Percentiles rank a stretch among this genome's conserved stretches.
Conservation (phyloP, 192 early-diverging fungal genomes). For the Phycomyces nitens region DNA sequence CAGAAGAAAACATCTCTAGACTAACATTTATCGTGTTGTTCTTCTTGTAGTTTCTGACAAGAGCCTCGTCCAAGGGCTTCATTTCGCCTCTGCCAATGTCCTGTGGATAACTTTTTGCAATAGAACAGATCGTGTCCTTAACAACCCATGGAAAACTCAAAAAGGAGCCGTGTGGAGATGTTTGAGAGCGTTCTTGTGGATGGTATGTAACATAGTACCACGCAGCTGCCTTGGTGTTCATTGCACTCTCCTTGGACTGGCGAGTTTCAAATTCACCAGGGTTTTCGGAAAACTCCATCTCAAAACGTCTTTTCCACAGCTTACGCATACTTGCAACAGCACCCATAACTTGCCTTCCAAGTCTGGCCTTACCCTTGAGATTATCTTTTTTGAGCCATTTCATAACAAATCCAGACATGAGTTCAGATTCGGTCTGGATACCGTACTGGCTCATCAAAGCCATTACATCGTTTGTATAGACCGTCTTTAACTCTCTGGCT, state of each 20-base stretch:
- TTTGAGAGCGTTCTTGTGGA: constrained; percentile 14
- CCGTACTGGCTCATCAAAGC: constrained; percentile 59
- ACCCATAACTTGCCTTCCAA: constrained; percentile 40
- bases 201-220: constrained; percentile 72
- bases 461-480: constrained; percentile 46
- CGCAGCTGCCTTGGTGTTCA: constrained; percentile 46
- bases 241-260: neutral
- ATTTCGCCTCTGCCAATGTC: too few species aligned
- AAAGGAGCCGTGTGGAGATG: neutral
- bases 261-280: constrained; percentile 12
- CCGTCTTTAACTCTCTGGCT: constrained; percentile 33
- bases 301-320: constrained; percentile 44
- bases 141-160: constrained; percentile 9
- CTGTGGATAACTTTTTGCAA: neutral
- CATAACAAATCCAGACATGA: constrained; percentile 35
- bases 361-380: constrained; percentile 37
- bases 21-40: neutral
- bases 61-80: neutral
- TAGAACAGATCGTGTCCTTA: neutral
- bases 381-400: constrained; percentile 20
- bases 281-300: constrained; percentile 31
- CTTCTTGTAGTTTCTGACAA: neutral
- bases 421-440: constrained; percentile 33
- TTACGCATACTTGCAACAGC: constrained; percentile 30
- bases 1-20: neutral